A percentile compares a stretch with the other conserved stretches of the same genome.
Evolutionary conservation across 2,329 filamentous ascomycete species (phyloP).

Genomic region (Venturia carpophila): DNA sequence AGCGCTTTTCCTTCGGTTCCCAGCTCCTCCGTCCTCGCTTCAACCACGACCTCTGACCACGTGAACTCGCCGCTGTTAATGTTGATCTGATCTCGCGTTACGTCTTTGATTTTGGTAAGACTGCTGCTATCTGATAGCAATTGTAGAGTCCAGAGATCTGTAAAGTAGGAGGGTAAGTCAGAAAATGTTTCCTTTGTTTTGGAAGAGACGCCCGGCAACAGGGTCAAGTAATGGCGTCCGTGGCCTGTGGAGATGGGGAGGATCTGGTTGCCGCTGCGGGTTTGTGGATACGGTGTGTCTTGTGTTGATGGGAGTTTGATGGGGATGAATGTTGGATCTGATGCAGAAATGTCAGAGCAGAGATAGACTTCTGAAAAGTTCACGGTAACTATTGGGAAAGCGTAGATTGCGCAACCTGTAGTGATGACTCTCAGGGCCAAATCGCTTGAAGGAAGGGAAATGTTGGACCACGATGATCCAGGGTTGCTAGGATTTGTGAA

Average conservation of each 20-base stretch:
- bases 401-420: not conserved
- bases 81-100: not conserved
- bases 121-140: not conserved
- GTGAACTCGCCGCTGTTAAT: not conserved
- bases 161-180: not conserved
- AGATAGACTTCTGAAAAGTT: not conserved
- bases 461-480: not conserved
- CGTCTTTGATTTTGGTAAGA: not conserved
- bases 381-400: not conserved
- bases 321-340: not conserved
- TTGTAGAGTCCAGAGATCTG: slow-evolving; percentile 10
- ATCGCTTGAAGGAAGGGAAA: not conserved
- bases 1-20: slow-evolving; percentile 1
- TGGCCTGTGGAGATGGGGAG: slow-evolving; percentile 8
- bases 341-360: not conserved
- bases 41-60: slow-evolving; percentile 1
- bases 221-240: slow-evolving; percentile 11
- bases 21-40: slow-evolving; percentile 2
- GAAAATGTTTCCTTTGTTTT: slow-evolving; percentile 3
- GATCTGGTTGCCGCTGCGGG: slow-evolving; percentile 2
- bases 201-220: not conserved
- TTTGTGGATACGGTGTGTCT: not conserved
- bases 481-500: not conserved
- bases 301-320: not conserved
- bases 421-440: not conserved